Evolutionary conservation across 768 basidiomycete species (phyloP), one percentile per base, ranked within the genome.

Genomic region (Suillus lakei): DNA sequence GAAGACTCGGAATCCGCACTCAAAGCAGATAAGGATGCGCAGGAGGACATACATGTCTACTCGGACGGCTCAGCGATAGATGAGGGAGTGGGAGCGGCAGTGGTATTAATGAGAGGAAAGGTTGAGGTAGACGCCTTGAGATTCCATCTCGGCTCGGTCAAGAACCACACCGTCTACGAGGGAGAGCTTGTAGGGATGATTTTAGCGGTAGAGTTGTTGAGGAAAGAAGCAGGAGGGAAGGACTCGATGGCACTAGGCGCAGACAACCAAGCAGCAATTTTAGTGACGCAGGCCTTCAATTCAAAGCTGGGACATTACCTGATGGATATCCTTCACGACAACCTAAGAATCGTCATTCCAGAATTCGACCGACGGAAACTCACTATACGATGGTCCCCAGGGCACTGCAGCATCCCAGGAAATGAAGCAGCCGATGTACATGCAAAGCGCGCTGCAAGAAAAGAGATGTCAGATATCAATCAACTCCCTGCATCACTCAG

Each of bases 181-280:
- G 78, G 70, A 1, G 76, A 80, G 61, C 23, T 70, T 1, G 71
- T 75, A 7, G 79, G 76, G 0, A 54, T 76, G 4, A 34, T 74
- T 0, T 65, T 81, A 5, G 76, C 67, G 1, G 15, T 73, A 0
- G 66, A 77, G 5, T 68, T 80, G 16, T 41, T 80, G 18, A 60
- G 5, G 13, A 10, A 28, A 30, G 23, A 5, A 32, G 36, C 36
- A 43, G 7, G 59, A 43, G 15, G 38, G 3, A 2, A 4, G 13
- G 58, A 36, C 12, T 26, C 30, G 13, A 4, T 43, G 12, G 38
- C 38, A 16, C 30, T 60, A n/a, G 59, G 59, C 23, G 21, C 39
- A 1, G 59, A 60, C 38, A 70, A 68, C 41, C 67, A 71, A 39
- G 68, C 66, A 16, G 70, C 60, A 1, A 67, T 72, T 1, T 26